phyloP scores from a whole-genome alignment of 2,329 filamentous ascomycete genomes.

The Diaporthe destruens region DNA sequence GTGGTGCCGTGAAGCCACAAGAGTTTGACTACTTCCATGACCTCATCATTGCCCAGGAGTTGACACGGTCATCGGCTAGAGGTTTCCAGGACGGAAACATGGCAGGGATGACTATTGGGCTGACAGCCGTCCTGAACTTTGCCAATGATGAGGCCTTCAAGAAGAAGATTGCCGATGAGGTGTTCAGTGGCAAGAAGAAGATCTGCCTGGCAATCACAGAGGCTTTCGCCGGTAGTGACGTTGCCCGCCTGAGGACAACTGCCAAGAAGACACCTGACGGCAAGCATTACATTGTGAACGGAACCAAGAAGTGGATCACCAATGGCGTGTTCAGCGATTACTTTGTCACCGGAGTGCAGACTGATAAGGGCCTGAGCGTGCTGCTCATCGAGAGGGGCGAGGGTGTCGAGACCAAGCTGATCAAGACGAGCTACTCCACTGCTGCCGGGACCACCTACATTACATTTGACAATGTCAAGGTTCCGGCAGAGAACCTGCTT shows the following conservation, averaged over 20 bases:
- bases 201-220: constrained; percentile 91
- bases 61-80: constrained; percentile 76
- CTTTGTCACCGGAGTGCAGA: constrained; percentile 85
- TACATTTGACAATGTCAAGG: constrained; percentile 88
- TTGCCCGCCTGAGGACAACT: constrained; percentile 83
- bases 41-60: constrained; percentile 80
- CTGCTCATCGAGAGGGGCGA: constrained; percentile 80
- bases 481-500: constrained; percentile 81
- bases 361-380: constrained; percentile 82
- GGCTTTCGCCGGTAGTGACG: constrained; percentile 87
- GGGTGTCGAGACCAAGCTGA: constrained; percentile 80
- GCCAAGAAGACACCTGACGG: constrained; percentile 82
- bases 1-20: constrained; percentile 78
- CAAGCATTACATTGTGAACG: constrained; percentile 78
- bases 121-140: constrained; percentile 86
- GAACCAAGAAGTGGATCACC: constrained; percentile 88
- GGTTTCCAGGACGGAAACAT: constrained; percentile 91
- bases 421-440: constrained; percentile 86
- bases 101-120: constrained; percentile 85
- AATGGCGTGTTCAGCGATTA: constrained; percentile 86
- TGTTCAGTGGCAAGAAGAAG: constrained; percentile 86
- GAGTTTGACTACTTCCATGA: constrained; percentile 93
- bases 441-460: constrained; percentile 83
- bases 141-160: constrained; percentile 74
- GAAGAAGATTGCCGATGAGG: constrained; percentile 76